Percentiles rank a stretch among this genome's conserved stretches.
phyloP scores from a whole-genome alignment of 768 basidiomycete genomes.

The Candolleomyces efflorescens region DNA sequence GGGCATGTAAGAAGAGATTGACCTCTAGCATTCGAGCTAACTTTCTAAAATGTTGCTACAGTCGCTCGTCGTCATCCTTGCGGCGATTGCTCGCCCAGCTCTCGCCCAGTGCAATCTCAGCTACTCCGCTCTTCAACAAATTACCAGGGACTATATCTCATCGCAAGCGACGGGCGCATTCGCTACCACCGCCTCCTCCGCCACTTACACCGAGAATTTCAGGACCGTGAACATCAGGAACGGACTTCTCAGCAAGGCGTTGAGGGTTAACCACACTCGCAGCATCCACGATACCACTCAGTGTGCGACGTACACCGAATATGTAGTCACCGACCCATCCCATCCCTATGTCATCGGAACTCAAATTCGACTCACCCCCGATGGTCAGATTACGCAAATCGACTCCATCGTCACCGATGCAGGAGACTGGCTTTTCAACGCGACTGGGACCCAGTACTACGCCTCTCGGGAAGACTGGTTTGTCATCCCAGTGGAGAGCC shows the following conservation, averaged over 20 bases:
- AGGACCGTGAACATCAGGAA: neutral
- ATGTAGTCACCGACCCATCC: constrained; percentile 5
- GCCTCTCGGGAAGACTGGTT: constrained; percentile 7
- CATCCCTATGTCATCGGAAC: constrained; percentile 11
- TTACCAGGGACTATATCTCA: constrained; percentile 1
- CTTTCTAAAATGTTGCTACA: too few relatives aligned
- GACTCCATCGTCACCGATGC: constrained; percentile 7
- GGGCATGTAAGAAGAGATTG: too few relatives aligned
- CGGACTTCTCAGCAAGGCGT: constrained; percentile 1
- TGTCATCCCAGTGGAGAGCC: neutral
- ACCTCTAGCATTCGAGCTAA: too few relatives aligned
- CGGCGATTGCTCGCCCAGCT: too few relatives aligned
- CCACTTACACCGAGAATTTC: constrained; percentile 8
- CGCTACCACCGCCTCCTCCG: neutral
- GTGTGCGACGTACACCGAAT: constrained; percentile 8
- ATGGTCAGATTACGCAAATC: neutral
- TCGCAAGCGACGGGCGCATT: neutral
- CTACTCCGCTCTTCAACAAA: constrained; percentile 4
- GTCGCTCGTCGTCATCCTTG: too few relatives aligned
- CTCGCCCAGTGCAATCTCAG: neutral
- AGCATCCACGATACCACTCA: constrained; percentile 6
- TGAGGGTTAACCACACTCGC: constrained; percentile 6
- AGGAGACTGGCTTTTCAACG: constrained; percentile 12
- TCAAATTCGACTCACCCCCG: constrained; percentile 2
- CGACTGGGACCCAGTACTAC: constrained; percentile 4